phyloP scores from a whole-genome alignment of 192 early-diverging fungal genomes.

The Chytriomyces hyalinus region DNA sequence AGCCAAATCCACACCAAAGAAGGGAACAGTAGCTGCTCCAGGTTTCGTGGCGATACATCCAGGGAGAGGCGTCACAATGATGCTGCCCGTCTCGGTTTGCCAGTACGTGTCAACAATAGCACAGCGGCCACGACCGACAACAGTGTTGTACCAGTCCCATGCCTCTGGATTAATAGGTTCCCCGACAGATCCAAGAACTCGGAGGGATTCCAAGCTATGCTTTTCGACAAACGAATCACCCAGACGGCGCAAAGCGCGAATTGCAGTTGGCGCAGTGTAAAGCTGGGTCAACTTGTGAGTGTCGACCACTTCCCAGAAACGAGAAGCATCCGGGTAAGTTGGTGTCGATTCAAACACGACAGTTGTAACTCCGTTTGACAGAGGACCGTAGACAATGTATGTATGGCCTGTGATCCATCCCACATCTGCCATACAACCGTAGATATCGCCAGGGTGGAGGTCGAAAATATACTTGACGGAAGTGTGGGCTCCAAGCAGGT shows the following conservation, averaged over 20 bases:
- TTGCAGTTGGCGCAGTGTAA: slow-evolving; percentile 98
- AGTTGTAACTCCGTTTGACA: slow-evolving; percentile 85
- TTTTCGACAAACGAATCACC: slow-evolving; percentile 79
- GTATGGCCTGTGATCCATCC: slow-evolving; percentile 78
- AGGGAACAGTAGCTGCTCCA: slow-evolving; percentile 93
- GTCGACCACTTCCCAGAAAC: slow-evolving; percentile 70
- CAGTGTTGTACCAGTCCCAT: slow-evolving; percentile 95
- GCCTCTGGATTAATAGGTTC: slow-evolving; percentile 98
- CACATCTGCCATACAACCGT: slow-evolving; percentile 95
- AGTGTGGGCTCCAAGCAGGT: slow-evolving; percentile 85
- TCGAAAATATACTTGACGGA: slow-evolving; percentile 96
- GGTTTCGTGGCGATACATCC: slow-evolving; percentile 88
- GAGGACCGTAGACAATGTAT: slow-evolving; percentile 93
- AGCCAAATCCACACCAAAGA: slow-evolving; percentile 92
- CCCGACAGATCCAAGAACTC: slow-evolving; percentile 92
- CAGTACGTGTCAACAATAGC: slow-evolving; percentile 96
- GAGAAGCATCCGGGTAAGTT: slow-evolving; percentile 80
- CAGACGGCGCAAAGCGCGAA: slow-evolving; percentile 89
- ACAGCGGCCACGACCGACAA: slow-evolving; percentile 84
- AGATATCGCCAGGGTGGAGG: slow-evolving; percentile 84
- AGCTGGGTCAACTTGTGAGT: slow-evolving; percentile 95
- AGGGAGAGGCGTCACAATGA: slow-evolving; percentile 90
- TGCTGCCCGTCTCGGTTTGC: slow-evolving; percentile 86
- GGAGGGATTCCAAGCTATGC: slow-evolving; percentile 81
- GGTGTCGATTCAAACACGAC: slow-evolving; percentile 94